Evolutionary conservation across 495 filamentous ascomycete species (phyloP), one percentile per base, ranked within the genome.

Genomic region (Cercophora newfieldiana): DNA sequence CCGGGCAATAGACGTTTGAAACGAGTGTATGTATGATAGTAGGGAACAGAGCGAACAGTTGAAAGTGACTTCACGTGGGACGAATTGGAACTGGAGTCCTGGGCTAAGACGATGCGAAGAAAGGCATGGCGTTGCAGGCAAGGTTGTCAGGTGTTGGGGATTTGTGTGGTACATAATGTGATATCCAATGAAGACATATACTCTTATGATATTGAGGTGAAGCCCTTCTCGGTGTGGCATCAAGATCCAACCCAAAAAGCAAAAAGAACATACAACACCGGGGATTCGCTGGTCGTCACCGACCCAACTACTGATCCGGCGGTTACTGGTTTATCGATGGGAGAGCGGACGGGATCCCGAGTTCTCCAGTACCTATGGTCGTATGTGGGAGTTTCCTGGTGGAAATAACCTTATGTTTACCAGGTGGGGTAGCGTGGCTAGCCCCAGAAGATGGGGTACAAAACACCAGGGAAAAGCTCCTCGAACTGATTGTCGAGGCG

Each of bases 321-420:
- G 51, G 49, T 33, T 33, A 66, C 62, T 60, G 29, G 63, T 54
- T 78, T 78, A 70, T 75, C 77, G 75, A 80, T 74, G 79, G 78
- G 76, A 79, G 80, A 82, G 77, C 80, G 79, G 77, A 83, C 79
- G 80, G 81, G 79, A 79, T 79, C 74, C 79, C 80, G 77, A 76
- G 68, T 75, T 75, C 65, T 79, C 80, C 67, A 71, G 30, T 71
- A 70, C 68, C 63, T 82, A 70, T 80, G 79, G 77, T 79, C 78
- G 79, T 79, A 82, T 76, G 74, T 77, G 59, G 3, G 12, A 2
- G 37, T 44, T 44, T 14, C 10, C 2, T 8, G 3, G 37, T 14
- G 37, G 37, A 14, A 4, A 44, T 8, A 14, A 16, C 10, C 3
- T 5, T 44, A 44, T 44, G 37, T 44, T 44, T n/a, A n/a, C n/a